Percentiles rank a stretch among this genome's conserved stretches.
Evolutionary conservation across 441 rosid genomes (phyloP).

Genomic region (Rhodomyrtus psidioides): DNA sequence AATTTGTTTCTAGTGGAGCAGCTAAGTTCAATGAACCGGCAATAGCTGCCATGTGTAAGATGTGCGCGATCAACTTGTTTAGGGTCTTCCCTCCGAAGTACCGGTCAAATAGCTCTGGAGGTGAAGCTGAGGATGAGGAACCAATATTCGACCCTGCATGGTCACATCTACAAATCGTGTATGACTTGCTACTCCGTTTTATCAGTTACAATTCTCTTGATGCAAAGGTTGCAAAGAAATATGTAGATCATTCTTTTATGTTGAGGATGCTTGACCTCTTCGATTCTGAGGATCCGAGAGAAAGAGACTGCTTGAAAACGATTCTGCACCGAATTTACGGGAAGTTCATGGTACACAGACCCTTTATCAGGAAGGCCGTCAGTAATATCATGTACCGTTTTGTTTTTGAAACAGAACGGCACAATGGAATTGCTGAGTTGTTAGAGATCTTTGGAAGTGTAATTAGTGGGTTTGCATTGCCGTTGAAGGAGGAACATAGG

Average conservation of each 20-base stretch:
- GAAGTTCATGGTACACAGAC: constrained; percentile 68
- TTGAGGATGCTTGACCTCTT: constrained; percentile 61
- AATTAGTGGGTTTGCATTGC: constrained; percentile 71
- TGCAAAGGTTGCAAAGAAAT: constrained; percentile 56
- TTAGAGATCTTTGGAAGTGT: constrained; percentile 77
- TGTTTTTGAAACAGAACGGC: constrained; percentile 64
- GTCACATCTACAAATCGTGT: constrained; percentile 62
- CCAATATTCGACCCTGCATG: constrained; percentile 75
- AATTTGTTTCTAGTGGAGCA: constrained; percentile 57
- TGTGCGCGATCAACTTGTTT: constrained; percentile 54
- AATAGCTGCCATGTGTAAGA: constrained; percentile 49
- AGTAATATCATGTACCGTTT: constrained; percentile 61
- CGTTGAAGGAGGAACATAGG: constrained; percentile 70
- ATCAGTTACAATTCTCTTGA: constrained; percentile 41
- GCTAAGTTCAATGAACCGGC: constrained; percentile 57
- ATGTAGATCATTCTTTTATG: constrained; percentile 50
- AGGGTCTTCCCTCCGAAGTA: constrained; percentile 63
- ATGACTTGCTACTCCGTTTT: constrained; percentile 54
- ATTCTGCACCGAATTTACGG: constrained; percentile 62
- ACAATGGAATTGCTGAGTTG: constrained; percentile 71
- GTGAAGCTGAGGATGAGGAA: constrained; percentile 62
- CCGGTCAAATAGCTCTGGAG: constrained; percentile 35
- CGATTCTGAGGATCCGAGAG: constrained; percentile 77
- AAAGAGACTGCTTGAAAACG: constrained; percentile 68
- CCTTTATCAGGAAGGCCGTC: constrained; percentile 57